Evolutionary conservation across 2,329 filamentous ascomycete genomes (phyloP).

Genomic region (Apiospora saccharicola): DNA sequence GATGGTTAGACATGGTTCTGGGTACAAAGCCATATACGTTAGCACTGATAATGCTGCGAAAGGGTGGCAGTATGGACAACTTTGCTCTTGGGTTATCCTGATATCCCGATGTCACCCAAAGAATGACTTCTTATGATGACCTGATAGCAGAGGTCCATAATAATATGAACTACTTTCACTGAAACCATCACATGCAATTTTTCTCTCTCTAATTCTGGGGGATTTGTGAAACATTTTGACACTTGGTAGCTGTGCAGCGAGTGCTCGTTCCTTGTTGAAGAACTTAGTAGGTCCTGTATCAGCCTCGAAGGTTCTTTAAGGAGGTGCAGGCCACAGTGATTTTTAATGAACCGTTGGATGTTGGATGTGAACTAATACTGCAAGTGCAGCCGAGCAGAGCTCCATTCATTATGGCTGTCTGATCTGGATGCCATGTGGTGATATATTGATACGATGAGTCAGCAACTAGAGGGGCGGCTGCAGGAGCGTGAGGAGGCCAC

Average conservation of each 20-base stretch:
- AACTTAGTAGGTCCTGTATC: background rate
- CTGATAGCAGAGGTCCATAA: background rate
- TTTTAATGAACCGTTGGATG: background rate
- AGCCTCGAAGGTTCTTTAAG: background rate
- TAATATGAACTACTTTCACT: background rate
- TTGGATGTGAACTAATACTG: background rate
- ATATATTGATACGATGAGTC: background rate
- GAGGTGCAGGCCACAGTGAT: background rate
- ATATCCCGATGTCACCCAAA: background rate
- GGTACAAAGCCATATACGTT: constrained; percentile 4
- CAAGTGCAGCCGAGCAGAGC: background rate
- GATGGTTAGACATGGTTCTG: background rate
- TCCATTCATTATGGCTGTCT: background rate
- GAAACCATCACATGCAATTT: no score
- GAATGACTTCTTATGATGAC: background rate
- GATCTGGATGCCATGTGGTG: background rate
- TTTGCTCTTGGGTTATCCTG: background rate
- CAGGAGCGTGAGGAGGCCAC: background rate
- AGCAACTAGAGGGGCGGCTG: background rate
- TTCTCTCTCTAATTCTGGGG: background rate
- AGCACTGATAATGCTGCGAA: background rate
- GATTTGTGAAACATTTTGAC: background rate
- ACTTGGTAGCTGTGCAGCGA: background rate
- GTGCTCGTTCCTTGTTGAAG: background rate
- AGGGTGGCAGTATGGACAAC: background rate